A percentile compares a stretch with the other conserved stretches of the same genome.
phyloP scores from a whole-genome alignment of 352 stramenopile species.

The Pythium angustatum region DNA sequence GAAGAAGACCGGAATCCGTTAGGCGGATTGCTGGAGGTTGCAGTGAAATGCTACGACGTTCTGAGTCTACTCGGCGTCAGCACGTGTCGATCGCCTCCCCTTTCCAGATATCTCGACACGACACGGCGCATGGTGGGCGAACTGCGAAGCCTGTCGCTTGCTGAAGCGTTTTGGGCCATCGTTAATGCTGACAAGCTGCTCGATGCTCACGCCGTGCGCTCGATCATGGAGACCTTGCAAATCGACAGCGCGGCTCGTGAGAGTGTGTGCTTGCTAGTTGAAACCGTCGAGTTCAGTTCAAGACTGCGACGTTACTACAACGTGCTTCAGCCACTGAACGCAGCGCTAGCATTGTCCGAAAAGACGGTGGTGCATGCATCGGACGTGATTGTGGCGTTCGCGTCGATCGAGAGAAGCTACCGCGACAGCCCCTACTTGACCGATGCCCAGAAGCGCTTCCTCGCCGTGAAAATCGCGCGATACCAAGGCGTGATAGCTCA shows the following conservation, averaged over 20 bases:
- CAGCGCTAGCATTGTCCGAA: neutral
- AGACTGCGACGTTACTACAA: neutral
- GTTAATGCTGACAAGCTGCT: constrained; percentile 1
- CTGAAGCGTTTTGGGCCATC: constrained; percentile 2
- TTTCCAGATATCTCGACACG: neutral
- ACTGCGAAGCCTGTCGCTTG: constrained; percentile 6
- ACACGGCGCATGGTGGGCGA: neutral
- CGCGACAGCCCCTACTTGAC: constrained; percentile 23
- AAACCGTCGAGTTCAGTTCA: neutral
- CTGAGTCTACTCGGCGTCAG: neutral
- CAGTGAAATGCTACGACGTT: constrained; percentile 6
- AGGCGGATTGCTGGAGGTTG: neutral
- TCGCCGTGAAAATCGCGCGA: constrained; percentile 29
- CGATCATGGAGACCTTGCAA: neutral
- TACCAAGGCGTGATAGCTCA: constrained; percentile 29
- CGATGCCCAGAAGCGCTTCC: constrained; percentile 29
- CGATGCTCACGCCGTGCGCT: neutral
- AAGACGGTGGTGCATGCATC: constrained; percentile 17
- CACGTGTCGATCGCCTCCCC: neutral
- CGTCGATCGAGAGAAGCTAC: constrained; percentile 30
- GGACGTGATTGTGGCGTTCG: constrained; percentile 39
- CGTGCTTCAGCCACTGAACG: constrained; percentile 1
- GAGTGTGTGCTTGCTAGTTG: neutral
- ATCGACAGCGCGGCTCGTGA: neutral
- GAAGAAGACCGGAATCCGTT: neutral